Percentiles rank a stretch among this genome's conserved stretches.
phyloP scores from a whole-genome alignment of 805 yeast species.

The Pichia scutulata region DNA sequence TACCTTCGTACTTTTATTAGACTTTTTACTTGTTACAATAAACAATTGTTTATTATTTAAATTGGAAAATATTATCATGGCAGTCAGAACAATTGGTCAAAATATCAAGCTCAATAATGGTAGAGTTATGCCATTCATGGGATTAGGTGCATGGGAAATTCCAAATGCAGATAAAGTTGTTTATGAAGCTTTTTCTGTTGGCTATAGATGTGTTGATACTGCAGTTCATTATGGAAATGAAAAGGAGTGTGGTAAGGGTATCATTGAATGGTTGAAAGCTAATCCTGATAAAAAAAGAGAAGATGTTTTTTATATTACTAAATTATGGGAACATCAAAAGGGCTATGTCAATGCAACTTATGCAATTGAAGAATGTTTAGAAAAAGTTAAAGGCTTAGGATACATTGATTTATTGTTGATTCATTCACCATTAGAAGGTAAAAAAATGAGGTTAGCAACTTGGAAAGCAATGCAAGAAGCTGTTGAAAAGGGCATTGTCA shows the following conservation, averaged over 20 bases:
- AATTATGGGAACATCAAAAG: conserved; percentile 61
- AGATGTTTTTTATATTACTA: conserved; percentile 60
- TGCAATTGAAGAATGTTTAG: conserved; percentile 52
- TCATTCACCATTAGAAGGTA: conserved; percentile 52
- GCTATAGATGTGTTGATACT: conserved; percentile 42
- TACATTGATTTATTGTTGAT: conserved; percentile 69
- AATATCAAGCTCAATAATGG: conserved; percentile 46
- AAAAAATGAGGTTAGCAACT: conserved; percentile 45
- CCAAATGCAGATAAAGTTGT: conserved; percentile 33
- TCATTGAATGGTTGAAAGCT: conserved; percentile 32
- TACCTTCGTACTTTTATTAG: too few species aligned
- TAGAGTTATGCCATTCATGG: conserved; percentile 39
- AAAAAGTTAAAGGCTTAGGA: conserved; percentile 43
- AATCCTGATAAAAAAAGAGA: conserved; percentile 36
- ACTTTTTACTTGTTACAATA: too few species aligned
- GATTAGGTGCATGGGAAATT: conserved; percentile 43
- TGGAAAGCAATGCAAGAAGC: conserved; percentile 73
- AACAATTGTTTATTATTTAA: too few species aligned
- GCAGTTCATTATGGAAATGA: conserved; percentile 44
- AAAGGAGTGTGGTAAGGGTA: conserved; percentile 41
- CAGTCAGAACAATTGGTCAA: conserved; percentile 9
- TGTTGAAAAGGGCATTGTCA: conserved; percentile 48
- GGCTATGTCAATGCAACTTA: conserved; percentile 49
- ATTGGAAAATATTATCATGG: background rate
- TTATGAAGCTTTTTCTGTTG: conserved; percentile 35